Base-by-base conservation (phyloP, 2,329 filamentous ascomycete species). In the Fusarium equiseti region DNA sequence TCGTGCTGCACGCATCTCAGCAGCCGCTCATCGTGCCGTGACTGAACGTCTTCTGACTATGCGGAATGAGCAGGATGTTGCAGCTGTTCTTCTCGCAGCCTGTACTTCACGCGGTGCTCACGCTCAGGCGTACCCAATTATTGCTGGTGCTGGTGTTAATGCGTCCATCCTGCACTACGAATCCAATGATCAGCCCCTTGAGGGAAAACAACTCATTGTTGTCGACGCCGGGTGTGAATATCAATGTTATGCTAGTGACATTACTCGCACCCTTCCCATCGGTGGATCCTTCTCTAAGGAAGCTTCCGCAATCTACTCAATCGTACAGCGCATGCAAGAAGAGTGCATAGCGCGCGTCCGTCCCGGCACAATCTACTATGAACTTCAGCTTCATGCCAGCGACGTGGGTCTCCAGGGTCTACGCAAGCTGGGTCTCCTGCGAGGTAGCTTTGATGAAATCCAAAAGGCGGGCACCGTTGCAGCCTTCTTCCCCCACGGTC, bases 191-290 rank as follows among this genome's bases (percentile, higher is more conserved):
- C 87, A 92, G 73, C 81, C 89, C 2, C 87, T 98, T 20, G 82
- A 82, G 5, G 89, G 90, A 27, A 87, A 90, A 61, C 89, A 95
- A 76, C 86, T 95, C 31, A 83, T 98, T 32, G 90, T 97, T 22
- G 84, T 99, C 7, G 95, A 99, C 78, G 95, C 95, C 2, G 95
- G 94, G 4, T 92, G 90, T 71, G 95, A 98, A 80, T 97, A 90
- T 81, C 83, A 90, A 51, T 91, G 92, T 73, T 98, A 99, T 79
- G 94, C 94, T 31, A 92, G 92, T 61, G 95, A 98, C 79, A 90
- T 98, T 29, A 98, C 96, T 0, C 89, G 95, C 40, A 96, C 95
- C 0, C 89, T 98, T 71, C 95, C 95, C 7, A 82, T 98, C 24
- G 87, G 86, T 16, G 92, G 92, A 8, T 61, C 67, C 1, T 97